Base-by-base conservation (phyloP, 2,329 filamentous ascomycete species). In the Colletotrichum phormii region DNA sequence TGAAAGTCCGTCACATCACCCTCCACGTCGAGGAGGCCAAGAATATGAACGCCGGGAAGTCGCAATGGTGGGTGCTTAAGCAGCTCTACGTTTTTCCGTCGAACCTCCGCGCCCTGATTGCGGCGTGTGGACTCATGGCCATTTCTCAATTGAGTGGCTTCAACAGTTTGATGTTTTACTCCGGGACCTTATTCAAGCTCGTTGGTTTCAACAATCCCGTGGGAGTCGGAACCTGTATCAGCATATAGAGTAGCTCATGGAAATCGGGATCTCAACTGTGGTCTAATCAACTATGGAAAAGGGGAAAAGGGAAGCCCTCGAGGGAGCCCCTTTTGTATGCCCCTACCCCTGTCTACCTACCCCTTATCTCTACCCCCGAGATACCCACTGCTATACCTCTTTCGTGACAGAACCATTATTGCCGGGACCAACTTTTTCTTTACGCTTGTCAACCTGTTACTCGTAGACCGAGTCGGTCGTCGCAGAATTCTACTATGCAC, bases 141-240 rank as follows among this genome's bases (percentile, higher is more conserved):
- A 84, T 88, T 54, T 84, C 81, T 15, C 87, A 88, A 79, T 86
- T 88, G 54, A 81, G 84, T 6, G 87, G 86, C 0, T 87, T 89
- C 77, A 89, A 89, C 72, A 86, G 87, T 1, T 80, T 89, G 49
- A 81, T 83, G 72, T 88, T 88, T 78, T 89, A 88, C 77, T 85
- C 84, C 0, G 86, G 86, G 0, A 84, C 80, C 1, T 29, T 29
- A 29, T 29, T 29, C 26, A 29, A 29, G 26, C 82, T 88, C 4
- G 86, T 88, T 31, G 86, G 86, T 1, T 88, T 89, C 76, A 77
- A 80, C 22, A 86, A 88, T 64, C 84, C 87, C 0, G 82, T 84
- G 0, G 85, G 84, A 1, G 86, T 89, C 26, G 83, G 82, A 0
- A n/a, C n/a, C n/a, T n/a, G n/a, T n/a, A n/a, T n/a, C n/a, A n/a